Evolutionary conservation across 306 rosid genomes (phyloP), one percentile per base, ranked within the genome.

Genomic region (Cyclanthera cordifolia): DNA sequence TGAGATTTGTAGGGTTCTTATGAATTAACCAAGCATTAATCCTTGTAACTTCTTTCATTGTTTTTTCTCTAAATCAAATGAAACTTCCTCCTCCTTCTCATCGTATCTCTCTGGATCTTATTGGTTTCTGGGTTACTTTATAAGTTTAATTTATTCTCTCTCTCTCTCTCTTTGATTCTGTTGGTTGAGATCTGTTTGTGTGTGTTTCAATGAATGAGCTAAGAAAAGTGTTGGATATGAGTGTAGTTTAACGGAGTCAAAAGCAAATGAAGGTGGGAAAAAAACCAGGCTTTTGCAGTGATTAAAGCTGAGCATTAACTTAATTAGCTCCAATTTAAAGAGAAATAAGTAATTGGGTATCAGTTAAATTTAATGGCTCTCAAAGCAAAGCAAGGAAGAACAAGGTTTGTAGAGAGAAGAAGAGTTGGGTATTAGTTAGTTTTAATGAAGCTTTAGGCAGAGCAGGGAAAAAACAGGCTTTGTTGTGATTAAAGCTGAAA

Each of bases 401-500:
- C 19, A 20, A 17, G 30, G 1, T n/a, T 43, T 39, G 25, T 28
- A 17, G 23, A 51, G 30, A 32, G 2, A 5, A 11, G 15, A 32
- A 16, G 8, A 34, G 27, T 41, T 1, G 27, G 51, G 4, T 58
- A 60, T 32, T 60, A 37, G 49, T 32, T 20, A 13, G 12, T 20
- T 19, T 21, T 12, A 41, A 63, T 20, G 50, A 41, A 63, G 43
- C 30, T 55, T 19, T 24, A 55, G 25, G 17, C 11, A 27, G 28
- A 55, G 61, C 17, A 13, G 8, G 64, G 21, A 28, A 34, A 34
- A 17, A 60, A 13, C 19, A 20, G 51, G 30, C 2, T n/a, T 21
- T 39, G 43, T 52, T 41, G 69, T 63, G 69, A 63, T 41, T 41
- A 41, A 63, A 63, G 69, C 3, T 63, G 67, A 32, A 37, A n/a